Base-by-base conservation (phyloP, 225 moss, liverwort and hornwort genomes). In the Rhytidiadelphus loreus region DNA sequence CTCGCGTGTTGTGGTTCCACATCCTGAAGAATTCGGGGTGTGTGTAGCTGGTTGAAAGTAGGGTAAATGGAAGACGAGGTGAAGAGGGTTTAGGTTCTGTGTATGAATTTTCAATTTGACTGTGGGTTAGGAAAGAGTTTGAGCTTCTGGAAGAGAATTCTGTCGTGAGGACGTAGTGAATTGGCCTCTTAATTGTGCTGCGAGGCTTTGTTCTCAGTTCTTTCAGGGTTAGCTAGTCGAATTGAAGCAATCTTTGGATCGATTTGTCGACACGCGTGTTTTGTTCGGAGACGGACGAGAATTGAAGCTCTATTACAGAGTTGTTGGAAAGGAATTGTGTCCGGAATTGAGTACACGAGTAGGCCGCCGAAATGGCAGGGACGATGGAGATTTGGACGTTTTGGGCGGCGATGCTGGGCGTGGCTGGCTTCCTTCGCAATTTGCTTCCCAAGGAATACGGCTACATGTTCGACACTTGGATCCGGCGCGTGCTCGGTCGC, bases 321-420 rank as follows among this genome's bases (percentile, higher is more conserved):
- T n/a, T 76, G 68, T 60, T 39, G 41, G 68, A 28, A 22, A 41
- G 81, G 81, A n/a, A 85, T 60, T 60, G 59, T 56, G 76, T 33
- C 4, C 18, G 18, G 35, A 80, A 58, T 58, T 57, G 72, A 9
- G 43, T 58, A 43, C 57, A 65, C 74, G 32, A 8, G 24, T 44
- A 75, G 57, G 56, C 29, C 65, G 59, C 23, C 60, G 60, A 80
- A 60, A 88, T 89, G 89, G 89, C 93, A 22, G 90, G 93, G 50
- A 11, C 72, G 63, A 93, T 94, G 92, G 94, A 93, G 39, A 32
- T 94, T 21, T 94, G 94, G 94, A 94, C 94, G 19, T 92, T 94
- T 77, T 93, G 92, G 93, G 94, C 93, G 63, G 90, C 93, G 82
- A 94, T 94, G 93, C 68, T 93, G 86, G 95, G 94, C 70, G 85